Evolutionary conservation across 345 rosid species (phyloP).

Genomic region (Abelmoschus esculentus): DNA sequence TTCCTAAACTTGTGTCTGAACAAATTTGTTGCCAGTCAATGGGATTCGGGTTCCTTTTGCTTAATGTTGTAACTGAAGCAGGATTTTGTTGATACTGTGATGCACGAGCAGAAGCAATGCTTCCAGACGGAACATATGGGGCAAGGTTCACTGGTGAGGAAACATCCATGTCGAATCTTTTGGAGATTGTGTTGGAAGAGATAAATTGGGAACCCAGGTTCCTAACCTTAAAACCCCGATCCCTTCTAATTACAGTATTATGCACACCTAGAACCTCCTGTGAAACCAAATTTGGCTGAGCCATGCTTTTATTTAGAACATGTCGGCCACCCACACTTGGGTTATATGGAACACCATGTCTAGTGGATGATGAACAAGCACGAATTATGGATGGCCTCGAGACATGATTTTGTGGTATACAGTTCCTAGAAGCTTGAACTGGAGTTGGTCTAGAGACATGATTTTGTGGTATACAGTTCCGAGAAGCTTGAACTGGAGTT

Average conservation of each 20-base stretch:
- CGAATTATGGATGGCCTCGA: slow-evolving; percentile 18
- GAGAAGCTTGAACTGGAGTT: no score
- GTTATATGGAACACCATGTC: slow-evolving; percentile 20
- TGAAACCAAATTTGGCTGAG: slow-evolving; percentile 12
- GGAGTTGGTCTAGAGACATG: neutral
- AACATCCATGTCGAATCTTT: slow-evolving; percentile 18
- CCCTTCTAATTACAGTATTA: slow-evolving; percentile 24
- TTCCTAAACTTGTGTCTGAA: slow-evolving; percentile 13
- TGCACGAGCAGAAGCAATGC: slow-evolving; percentile 9
- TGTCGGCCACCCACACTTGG: slow-evolving; percentile 21
- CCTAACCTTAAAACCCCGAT: slow-evolving; percentile 22
- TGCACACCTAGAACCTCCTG: slow-evolving; percentile 26
- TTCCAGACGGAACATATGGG: slow-evolving; percentile 17
- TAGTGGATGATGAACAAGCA: slow-evolving; percentile 40
- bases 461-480: no score
- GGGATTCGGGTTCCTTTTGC: neutral
- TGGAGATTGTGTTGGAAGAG: slow-evolving; percentile 23
- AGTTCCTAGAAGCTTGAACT: slow-evolving; percentile 5
- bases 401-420: slow-evolving; percentile 17
- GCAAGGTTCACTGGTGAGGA: slow-evolving; percentile 6
- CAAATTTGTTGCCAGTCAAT: slow-evolving; percentile 6
- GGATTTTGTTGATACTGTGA: slow-evolving; percentile 5
- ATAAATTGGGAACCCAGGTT: slow-evolving; percentile 20
- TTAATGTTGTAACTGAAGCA: slow-evolving; percentile 17
- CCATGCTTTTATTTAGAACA: slow-evolving; percentile 15